These are phyloP conservation scores for Fusarium anguioides DNA, from an alignment of 2,329 filamentous ascomycete species.

Conservation along the genomic window DNA sequence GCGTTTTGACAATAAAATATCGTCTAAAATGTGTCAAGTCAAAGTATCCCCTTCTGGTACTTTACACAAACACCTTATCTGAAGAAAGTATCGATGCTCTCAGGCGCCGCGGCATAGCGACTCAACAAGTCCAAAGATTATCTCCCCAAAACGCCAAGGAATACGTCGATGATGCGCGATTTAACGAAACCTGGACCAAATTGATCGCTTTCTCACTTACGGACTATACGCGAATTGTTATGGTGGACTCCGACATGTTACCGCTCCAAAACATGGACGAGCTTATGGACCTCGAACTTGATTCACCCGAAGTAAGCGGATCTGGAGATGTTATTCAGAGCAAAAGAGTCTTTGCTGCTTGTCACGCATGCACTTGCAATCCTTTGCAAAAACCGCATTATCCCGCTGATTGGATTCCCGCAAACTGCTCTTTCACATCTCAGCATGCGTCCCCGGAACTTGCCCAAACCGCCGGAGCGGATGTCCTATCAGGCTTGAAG, in stretches of 20 bases:
- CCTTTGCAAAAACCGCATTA: slow-evolving; percentile 11
- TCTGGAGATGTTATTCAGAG: fast-evolving
- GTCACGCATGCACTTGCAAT: slow-evolving; percentile 27
- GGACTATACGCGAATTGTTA: slow-evolving; percentile 3
- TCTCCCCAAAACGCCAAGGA: not conserved
- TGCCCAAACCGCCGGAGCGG: slow-evolving; percentile 1
- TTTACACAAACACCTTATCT: slow-evolving; percentile 3
- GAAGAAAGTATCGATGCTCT: not conserved
- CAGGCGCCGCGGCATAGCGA: not conserved
- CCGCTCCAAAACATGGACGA: slow-evolving; percentile 23
- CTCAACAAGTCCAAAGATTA: not conserved
- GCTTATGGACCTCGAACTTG: slow-evolving; percentile 11
- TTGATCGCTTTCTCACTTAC: slow-evolving; percentile 8
- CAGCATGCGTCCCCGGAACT: slow-evolving; percentile 1
- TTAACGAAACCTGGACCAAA: slow-evolving; percentile 5
- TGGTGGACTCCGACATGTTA: slow-evolving; percentile 20
- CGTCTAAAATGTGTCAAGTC: slow-evolving; percentile 15
- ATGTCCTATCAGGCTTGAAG: not conserved
- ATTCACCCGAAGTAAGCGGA: fast-evolving
- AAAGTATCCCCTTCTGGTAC: not conserved
- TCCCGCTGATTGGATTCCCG: slow-evolving; percentile 4
- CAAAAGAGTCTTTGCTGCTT: slow-evolving; percentile 20
- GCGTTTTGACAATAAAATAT: slow-evolving; percentile 16
- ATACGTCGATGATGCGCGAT: not conserved
- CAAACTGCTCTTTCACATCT: slow-evolving; percentile 17